Conservation (phyloP, 768 basidiomycete species). For the Melanogaster broomeanus region DNA sequence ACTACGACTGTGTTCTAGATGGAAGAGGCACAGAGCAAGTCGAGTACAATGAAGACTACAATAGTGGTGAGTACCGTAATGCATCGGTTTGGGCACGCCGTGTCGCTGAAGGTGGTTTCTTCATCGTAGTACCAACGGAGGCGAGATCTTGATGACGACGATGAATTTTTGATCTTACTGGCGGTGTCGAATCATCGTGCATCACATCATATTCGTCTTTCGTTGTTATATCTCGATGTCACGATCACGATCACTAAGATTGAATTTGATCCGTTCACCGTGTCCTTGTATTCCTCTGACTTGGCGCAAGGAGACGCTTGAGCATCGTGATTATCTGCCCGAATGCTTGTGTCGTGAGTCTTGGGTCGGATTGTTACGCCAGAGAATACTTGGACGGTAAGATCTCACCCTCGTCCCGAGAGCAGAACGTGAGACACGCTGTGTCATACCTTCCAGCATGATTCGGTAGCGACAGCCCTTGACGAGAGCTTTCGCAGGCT, state of each 20-base stretch:
- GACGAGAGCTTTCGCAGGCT: too few species aligned
- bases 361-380: neutral
- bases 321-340: too few species aligned
- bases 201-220: neutral
- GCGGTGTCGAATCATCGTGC: neutral
- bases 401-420: too few species aligned
- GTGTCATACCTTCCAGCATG: too few species aligned
- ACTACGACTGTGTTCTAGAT: conserved; percentile 38
- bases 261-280: neutral
- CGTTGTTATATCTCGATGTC: neutral
- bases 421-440: too few species aligned
- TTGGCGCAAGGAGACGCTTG: too few species aligned
- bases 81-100: neutral
- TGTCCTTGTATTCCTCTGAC: neutral
- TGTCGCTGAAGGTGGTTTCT: conserved; percentile 4
- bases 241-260: neutral
- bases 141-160: conserved; percentile 67
- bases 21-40: conserved; percentile 52
- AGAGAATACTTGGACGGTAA: too few species aligned
- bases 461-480: too few species aligned
- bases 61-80: conserved; percentile 48
- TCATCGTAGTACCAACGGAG: conserved; percentile 58
- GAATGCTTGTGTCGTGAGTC: too few species aligned
- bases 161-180: conserved; percentile 44
- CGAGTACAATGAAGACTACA: conserved; percentile 53